phyloP scores from a whole-genome alignment of 371 early-diverging fungal genomes.

The Mucor saturninus region DNA sequence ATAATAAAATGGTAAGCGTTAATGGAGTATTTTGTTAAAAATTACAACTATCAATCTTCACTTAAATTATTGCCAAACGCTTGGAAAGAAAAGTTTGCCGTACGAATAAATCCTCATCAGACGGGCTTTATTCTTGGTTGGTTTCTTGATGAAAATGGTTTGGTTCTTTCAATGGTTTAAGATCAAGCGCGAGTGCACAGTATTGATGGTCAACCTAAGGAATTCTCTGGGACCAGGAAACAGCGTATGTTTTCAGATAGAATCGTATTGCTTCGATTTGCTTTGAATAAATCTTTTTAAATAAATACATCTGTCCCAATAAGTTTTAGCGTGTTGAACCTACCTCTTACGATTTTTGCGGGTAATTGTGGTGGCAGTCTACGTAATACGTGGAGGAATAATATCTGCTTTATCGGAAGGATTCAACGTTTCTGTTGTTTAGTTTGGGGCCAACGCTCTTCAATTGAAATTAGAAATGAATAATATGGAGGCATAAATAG shows the following conservation, averaged over 20 bases:
- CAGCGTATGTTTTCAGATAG: slow-evolving; percentile 6
- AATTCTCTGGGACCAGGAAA: slow-evolving; percentile 10
- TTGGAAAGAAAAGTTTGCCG: slow-evolving; percentile 6
- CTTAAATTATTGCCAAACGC: slow-evolving; percentile 3
- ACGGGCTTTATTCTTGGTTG: slow-evolving; percentile 12
- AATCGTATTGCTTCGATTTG: slow-evolving; percentile 9
- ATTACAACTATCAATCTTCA: slow-evolving; percentile 6
- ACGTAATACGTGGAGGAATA: slow-evolving; percentile 17
- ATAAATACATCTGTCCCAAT: slow-evolving; percentile 14
- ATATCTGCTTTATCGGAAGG: slow-evolving; percentile 7
- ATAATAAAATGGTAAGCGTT: slow-evolving; percentile 6
- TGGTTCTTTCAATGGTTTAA: slow-evolving; percentile 2
- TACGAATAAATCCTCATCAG: slow-evolving; percentile 11
- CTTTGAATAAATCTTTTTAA: slow-evolving; percentile 13
- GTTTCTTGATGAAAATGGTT: slow-evolving; percentile 14
- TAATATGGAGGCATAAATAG: slow-evolving; percentile 6
- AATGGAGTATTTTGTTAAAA: slow-evolving; percentile 9
- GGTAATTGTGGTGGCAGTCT: slow-evolving; percentile 11
- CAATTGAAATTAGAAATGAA: slow-evolving; percentile 9
- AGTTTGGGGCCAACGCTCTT: slow-evolving; percentile 7
- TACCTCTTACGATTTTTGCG: slow-evolving; percentile 10
- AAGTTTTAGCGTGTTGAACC: slow-evolving; percentile 13
- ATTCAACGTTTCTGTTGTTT: slow-evolving; percentile 8
- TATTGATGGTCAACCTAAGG: background rate
- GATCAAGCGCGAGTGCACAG: slow-evolving; percentile 12